Evolutionary conservation across 2,329 filamentous ascomycete genomes (phyloP), one percentile per base, ranked within the genome.

Genomic region (Hirsutella minnesotensis): DNA sequence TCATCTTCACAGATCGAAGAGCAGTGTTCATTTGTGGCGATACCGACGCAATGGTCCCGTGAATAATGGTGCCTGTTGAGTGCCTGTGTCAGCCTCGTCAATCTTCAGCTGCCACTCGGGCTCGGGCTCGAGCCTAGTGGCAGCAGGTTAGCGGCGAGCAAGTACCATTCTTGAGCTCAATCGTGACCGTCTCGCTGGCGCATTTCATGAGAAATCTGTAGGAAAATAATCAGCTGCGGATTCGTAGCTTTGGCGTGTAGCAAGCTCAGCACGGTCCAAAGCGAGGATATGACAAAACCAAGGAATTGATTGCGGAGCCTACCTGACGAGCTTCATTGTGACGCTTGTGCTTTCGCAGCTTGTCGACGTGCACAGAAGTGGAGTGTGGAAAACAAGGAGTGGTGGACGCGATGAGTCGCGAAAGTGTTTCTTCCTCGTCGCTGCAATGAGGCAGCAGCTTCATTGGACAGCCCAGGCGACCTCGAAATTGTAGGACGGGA

Each of bases 21-120:
- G 89, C 83, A 44, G 89, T 95, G 73, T 98, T 98, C 92, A 98
- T 98, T 67, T 95, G 86, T 10, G 94, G 92, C 7, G 89, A 92
- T 56, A 98, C 89, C 31, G 88, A 92, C 46, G 89, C 88, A 63
- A 98, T 95, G 53, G 92, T 96, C 68, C 92, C 92, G 64, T 95
- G 86, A 54, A 96, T 78, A 58, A 96, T 94, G 54, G 92, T 94
- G 66, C 90, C 88, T 94, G 56, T 24, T 13, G 29, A 30, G 38
- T 16, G 39, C 13, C 4, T 35, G 33, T 9, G 33, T 35, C 33
- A 35, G 33, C 33, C 33, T 35, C 33, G 15, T 35, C 9, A 13
- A 9, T 35, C 5, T 35, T 18, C 16, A 27, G 33, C 33, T 18
- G 16, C 33, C 16, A 18, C 15, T 15, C 9, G 33, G 9, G 33